phyloP scores from a whole-genome alignment of 805 yeast genomes.

The Martiniozyma abietophila region DNA sequence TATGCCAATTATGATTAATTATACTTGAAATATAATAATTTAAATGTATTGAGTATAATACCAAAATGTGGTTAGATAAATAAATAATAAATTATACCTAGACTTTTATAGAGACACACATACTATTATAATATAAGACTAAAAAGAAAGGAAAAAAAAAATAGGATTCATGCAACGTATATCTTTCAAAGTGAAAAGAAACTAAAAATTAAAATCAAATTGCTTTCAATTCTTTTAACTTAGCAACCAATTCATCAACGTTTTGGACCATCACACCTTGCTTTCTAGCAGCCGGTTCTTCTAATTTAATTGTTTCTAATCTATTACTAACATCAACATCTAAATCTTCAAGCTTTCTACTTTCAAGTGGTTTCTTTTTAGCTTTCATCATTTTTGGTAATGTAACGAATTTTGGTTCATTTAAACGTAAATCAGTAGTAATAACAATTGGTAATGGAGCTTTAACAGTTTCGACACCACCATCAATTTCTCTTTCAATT shows the following conservation, averaged over 20 bases:
- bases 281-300: constrained; percentile 76
- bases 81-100: too few relatives aligned
- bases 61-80: too few relatives aligned
- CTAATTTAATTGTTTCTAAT: constrained; percentile 59
- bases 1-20: too few relatives aligned
- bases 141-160: background rate
- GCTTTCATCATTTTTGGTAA: constrained; percentile 98
- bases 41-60: too few relatives aligned
- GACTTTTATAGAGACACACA: background rate
- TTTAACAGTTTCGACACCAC: constrained; percentile 78
- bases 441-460: constrained; percentile 77
- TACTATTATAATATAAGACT: background rate
- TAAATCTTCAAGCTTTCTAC: constrained; percentile 54
- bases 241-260: constrained; percentile 75
- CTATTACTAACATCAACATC: constrained; percentile 58
- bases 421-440: constrained; percentile 88
- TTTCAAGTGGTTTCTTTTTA: constrained; percentile 85
- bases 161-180: too few relatives aligned
- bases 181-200: too few relatives aligned
- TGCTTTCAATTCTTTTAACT: constrained; percentile 70
- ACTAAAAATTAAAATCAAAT: constrained; percentile 28
- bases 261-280: constrained; percentile 73
- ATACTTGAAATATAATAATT: too few relatives aligned
- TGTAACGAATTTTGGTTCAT: constrained; percentile 93
- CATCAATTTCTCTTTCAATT: constrained; percentile 90